Base-by-base conservation (phyloP, 202 grass and related monocot genomes). In the Zoysia matrella region DNA sequence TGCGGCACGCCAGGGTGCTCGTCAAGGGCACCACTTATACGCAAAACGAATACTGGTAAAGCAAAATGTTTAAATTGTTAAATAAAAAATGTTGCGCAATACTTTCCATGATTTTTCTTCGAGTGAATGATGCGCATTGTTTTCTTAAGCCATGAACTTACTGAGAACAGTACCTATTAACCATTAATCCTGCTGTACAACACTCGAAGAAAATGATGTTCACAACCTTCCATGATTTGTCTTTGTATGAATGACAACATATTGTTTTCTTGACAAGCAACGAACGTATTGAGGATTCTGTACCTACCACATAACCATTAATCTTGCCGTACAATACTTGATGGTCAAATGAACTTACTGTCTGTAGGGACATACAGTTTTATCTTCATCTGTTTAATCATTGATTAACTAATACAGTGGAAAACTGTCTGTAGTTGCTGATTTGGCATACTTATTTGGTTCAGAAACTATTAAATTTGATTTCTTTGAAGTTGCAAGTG, bases 401-500 rank as follows among this genome's bases (percentile, higher is more conserved):
- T 11, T 52, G 3, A 41, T 69, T 42, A 6, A 68, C 11, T 66
- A 60, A 2, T 51, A 3, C 60, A 56, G 8, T 6, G 45, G 10
- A 52, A 72, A 72, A 75, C 47, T 42, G 8, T 42, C 6, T 47
- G 9, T 9, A 22, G 13, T 63, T 80, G 75, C 16, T 52, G 9
- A 72, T 36, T 52, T 67, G 42, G 51, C 2, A 2, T 47, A 41
- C 13, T 12, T 69, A 47, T 22, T 72, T 72, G 9, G 48, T n/a
- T 12, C 14, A 40, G 49, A 12, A 64, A 45, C 5, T 3, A 15
- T 36, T 36, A 36, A 36, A 36, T 36, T 36, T 4, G 7, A 52
- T 72, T 86, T 86, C 79, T 40, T 86, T 86, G 52, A 39, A 80
- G 68, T 81, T 66, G 83, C 83, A 13, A 81, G 67, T 72, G 49